Percentiles rank a stretch among this genome's conserved stretches.
phyloP scores from a whole-genome alignment of 1,284 basidiomycete genomes.

The Apiotrichum mycotoxinovorans region DNA sequence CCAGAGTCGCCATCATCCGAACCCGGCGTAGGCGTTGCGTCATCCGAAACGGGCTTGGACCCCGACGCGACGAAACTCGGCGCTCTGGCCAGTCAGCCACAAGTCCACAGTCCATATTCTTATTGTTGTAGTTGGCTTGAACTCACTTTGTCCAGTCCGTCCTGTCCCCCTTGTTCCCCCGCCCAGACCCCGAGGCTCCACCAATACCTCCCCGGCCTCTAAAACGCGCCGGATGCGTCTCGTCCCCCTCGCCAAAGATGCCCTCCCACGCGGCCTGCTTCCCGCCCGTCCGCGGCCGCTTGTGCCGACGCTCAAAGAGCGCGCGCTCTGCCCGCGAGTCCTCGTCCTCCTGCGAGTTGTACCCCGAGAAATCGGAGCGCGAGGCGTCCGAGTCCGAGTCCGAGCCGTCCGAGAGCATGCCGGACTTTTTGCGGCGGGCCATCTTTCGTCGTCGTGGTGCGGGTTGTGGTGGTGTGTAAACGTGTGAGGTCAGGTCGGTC shows the following conservation, averaged over 20 bases:
- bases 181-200: constrained; percentile 25
- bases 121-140: neutral
- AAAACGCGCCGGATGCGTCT: constrained; percentile 28
- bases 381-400: constrained; percentile 61
- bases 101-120: neutral
- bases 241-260: constrained; percentile 66
- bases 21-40: constrained; percentile 26
- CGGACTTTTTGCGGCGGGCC: constrained; percentile 70
- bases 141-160: constrained; percentile 62
- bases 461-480: neutral
- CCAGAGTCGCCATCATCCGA: neutral
- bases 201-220: constrained; percentile 25
- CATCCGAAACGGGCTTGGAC: neutral
- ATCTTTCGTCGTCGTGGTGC: too few relatives aligned
- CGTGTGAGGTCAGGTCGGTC: too few relatives aligned
- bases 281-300: constrained; percentile 59
- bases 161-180: constrained; percentile 57
- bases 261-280: constrained; percentile 79
- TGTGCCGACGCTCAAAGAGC: constrained; percentile 74
- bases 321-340: constrained; percentile 71
- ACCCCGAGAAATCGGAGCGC: constrained; percentile 53
- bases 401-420: constrained; percentile 68
- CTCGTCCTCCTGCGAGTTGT: constrained; percentile 58
- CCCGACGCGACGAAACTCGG: constrained; percentile 58
- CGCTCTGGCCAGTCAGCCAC: constrained; percentile 51